Base-by-base conservation (phyloP, 2,329 filamentous ascomycete genomes). In the Monosporascus sp. region DNA sequence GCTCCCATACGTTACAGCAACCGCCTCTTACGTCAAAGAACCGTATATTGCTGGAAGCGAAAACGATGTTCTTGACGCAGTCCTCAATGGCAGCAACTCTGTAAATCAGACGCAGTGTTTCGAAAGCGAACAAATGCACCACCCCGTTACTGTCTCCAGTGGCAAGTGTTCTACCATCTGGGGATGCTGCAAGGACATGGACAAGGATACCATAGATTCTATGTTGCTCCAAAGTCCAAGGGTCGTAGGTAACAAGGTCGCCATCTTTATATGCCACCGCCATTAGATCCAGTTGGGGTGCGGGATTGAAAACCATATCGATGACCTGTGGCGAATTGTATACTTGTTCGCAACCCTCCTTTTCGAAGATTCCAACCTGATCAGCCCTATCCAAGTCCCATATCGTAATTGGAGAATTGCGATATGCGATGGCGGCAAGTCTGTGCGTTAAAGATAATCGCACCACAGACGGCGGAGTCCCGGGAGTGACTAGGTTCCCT, bases 41-140 rank as follows among this genome's bases (percentile, higher is more conserved):
- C 7, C 59, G 52, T n/a, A 60, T 48, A 20, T 41, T 55, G 49
- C 53, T 57, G 36, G 59, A 54, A 11, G 60, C 54, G 24, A 61
- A 62, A 11, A 61, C 56, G 24, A 62, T 55, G 24, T 54, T 57
- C 27, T 50, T 25, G 22, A 62, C 57, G 35, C 7, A 18, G 31
- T 54, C 27, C 15, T 51, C 48, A n/a, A 18, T 18, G 4, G n/a
- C 25, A 39, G 31, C 38, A 22, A 54, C 35, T 5, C 57, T 54
- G 36, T 60, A 60, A 18, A 62, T 14, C 8, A 53, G 54, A 8
- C 55, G 54, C 7, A 62, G 49, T 7, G 62, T 60, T 5, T 65
- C 57, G 44, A 66, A 65, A 2, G 59, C 53, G 47, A 60, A 65
- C 27, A 66, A 45, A 31, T 63, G 59, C 25, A 68, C 57, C 6